phyloP scores from a whole-genome alignment of 2,329 filamentous ascomycete genomes.

The Xylaria sp. region DNA sequence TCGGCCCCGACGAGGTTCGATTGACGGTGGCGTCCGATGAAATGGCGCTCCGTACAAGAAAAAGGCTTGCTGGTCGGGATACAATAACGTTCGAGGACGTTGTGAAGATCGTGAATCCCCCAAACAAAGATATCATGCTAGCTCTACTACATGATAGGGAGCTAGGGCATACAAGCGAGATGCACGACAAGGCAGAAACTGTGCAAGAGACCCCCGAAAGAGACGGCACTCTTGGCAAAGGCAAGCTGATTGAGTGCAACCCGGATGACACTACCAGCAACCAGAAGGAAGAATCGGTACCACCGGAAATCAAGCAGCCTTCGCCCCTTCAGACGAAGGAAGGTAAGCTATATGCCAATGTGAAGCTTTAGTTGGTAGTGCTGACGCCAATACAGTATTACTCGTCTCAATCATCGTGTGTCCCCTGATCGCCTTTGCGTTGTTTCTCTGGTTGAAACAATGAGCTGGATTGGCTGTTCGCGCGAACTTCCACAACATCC shows the following conservation, averaged over 20 bases:
- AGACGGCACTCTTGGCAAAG: too few relatives aligned
- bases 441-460: neutral
- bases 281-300: neutral
- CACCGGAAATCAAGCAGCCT: neutral
- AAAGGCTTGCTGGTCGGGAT: neutral
- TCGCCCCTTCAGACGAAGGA: neutral
- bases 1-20: too few relatives aligned
- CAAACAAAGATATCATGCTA: neutral
- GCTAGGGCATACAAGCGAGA: neutral
- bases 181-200: neutral
- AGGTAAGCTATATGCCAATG: neutral
- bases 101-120: neutral
- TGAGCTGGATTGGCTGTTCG: neutral
- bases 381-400: neutral
- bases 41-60: too few relatives aligned
- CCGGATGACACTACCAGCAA: neutral
- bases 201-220: neutral
- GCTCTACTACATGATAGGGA: neutral
- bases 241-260: neutral
- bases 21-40: too few relatives aligned
- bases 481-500: too few relatives aligned
- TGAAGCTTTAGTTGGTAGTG: neutral
- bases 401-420: neutral
- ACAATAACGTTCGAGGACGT: constrained; percentile 1
- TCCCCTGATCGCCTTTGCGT: neutral